phyloP scores from a whole-genome alignment of 257 asterid genomes.

The Hygrophila difformis region DNA sequence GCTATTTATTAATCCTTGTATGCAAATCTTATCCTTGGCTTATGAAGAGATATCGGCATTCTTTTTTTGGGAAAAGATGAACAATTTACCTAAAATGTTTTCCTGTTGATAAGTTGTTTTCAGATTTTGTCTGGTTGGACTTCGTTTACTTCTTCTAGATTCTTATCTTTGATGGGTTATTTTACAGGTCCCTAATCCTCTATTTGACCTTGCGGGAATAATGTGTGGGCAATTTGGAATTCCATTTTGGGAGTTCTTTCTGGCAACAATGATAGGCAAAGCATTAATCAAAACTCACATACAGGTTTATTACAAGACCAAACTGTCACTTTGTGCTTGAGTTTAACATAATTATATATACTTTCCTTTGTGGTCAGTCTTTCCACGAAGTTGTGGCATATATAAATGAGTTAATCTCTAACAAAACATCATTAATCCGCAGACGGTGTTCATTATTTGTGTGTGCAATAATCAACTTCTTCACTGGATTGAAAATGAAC shows the following conservation, averaged over 20 bases:
- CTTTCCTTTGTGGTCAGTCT: not conserved
- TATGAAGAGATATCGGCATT: too few species aligned
- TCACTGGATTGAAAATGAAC: constrained; percentile 82
- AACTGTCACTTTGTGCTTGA: not conserved
- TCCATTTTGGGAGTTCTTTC: constrained; percentile 84
- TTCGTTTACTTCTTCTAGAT: not conserved
- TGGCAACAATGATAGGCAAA: constrained; percentile 83
- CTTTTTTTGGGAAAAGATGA: too few species aligned
- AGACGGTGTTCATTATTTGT: constrained; percentile 78
- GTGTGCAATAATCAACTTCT: constrained; percentile 96
- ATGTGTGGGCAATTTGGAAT: constrained; percentile 96
- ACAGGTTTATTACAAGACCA: constrained; percentile 39
- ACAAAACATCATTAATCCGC: constrained; percentile 18
- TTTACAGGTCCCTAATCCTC: constrained; percentile 81
- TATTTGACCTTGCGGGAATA: constrained; percentile 96
- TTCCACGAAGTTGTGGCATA: constrained; percentile 1
- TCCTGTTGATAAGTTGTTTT: too few species aligned
- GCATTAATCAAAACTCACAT: constrained; percentile 90
- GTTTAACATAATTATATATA: not conserved
- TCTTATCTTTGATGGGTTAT: constrained; percentile 5
- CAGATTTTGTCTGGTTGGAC: too few species aligned
- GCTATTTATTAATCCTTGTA: too few species aligned
- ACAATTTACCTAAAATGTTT: too few species aligned
- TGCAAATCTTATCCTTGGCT: too few species aligned
- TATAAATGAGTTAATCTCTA: not conserved